These are phyloP conservation scores for Sisymbrium altissimum DNA, from an alignment of 345 rosid genomes.

Conservation along the genomic window DNA sequence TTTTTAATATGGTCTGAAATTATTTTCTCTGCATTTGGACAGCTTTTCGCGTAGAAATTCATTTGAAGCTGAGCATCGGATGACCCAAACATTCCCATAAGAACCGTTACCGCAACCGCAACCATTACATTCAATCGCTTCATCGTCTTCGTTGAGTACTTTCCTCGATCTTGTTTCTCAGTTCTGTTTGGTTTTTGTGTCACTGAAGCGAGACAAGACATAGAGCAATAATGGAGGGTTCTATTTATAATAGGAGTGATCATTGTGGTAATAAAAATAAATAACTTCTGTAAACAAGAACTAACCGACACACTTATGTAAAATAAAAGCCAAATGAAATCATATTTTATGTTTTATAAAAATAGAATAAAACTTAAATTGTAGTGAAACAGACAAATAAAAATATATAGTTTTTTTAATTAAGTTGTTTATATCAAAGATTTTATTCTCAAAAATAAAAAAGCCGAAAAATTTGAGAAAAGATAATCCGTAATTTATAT, in stretches of 20 bases:
- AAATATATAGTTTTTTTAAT: not conserved
- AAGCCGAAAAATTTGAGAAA: not conserved
- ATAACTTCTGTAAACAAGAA: too few species aligned
- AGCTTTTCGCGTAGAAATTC: constrained; percentile 58
- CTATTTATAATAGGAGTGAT: constrained; percentile 16
- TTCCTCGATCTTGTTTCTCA: constrained; percentile 12
- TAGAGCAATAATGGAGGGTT: constrained; percentile 23
- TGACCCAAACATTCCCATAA: constrained; percentile 30
- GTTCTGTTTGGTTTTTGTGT: constrained; percentile 21
- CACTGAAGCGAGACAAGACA: constrained; percentile 14
- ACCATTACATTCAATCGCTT: not conserved
- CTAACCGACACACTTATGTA: too few species aligned
- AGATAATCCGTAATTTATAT: too few species aligned
- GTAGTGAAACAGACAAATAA: not conserved
- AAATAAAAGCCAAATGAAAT: not conserved
- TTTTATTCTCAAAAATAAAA: not conserved
- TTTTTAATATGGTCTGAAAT: constrained; percentile 47
- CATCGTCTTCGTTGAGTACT: constrained; percentile 12
- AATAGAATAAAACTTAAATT: not conserved
- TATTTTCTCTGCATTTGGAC: constrained; percentile 77
- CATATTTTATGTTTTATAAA: not conserved
- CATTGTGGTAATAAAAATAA: not conserved
- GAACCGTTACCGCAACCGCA: constrained; percentile 22
- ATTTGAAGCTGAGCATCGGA: constrained; percentile 54
- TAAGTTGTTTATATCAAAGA: not conserved